Base-by-base conservation (phyloP, 768 basidiomycete species). In the Dioszegia aurantiaca region DNA sequence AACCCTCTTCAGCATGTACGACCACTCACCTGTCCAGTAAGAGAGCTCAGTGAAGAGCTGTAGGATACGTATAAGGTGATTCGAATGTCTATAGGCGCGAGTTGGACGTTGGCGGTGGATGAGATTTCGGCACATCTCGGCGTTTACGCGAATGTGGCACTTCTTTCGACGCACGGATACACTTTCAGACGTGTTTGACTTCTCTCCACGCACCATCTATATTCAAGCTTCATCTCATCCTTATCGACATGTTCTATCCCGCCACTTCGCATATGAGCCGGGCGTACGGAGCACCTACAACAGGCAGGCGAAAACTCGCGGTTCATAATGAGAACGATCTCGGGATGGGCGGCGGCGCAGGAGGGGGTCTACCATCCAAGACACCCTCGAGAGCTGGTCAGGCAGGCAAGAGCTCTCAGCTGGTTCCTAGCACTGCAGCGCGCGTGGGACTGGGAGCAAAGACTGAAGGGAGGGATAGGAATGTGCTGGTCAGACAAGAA, bases 311-410 rank as follows among this genome's bases (percentile, higher is more conserved):
- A 43, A 70, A 70, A 51, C n/a, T 56, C 23, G 54, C 42, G 4
- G 40, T 57, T 1, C 62, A 72, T 47, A 73, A 73, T 45, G 71
- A 73, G 56, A 73, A 73, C 53, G 49, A 53, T 17, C 51, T 53
- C 3, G 21, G 16, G 40, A 42, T 21, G 19, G 12, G 10, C 12
- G 17, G 12, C 6, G 3, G 16, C 4, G 11, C 9, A 19, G 31
- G 63, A n/a, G 40, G 33, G 51, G 64, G 44, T 52, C 44, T 73
- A 21, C 71, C 71, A 3, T 47, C 62, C 0, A 73, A 70, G 41
- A 73, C 71, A 8, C 71, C 71, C 14, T 68, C 67, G 23, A 31
- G 71, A 12, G 55, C 61, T 27, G 63, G 54, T 8, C 27, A 17
- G 27, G 36, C 24, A 17, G 51, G 23, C 2, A 19, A 23, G 21